Base-by-base conservation (phyloP, 2,329 filamentous ascomycete genomes). In the Hortaea sp. region DNA sequence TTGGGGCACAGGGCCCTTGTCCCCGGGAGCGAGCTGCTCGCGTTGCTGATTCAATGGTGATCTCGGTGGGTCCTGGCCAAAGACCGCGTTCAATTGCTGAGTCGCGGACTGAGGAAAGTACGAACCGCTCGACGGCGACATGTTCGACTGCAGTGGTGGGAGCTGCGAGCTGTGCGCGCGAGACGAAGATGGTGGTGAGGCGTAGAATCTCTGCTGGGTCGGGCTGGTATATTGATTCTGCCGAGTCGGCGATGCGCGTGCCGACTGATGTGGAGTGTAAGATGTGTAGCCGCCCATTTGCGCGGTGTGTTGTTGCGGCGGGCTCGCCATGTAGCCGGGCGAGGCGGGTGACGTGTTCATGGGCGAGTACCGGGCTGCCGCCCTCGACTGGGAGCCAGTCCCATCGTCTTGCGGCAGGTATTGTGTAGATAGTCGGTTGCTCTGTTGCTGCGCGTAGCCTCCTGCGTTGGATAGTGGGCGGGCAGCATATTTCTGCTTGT, bases 351-450 rank as follows among this genome's bases (percentile, higher is more conserved):
- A 88, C 50, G 94, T 72, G 65, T 95, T 90, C 89, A 95, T 95
- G 53, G 90, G 92, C 41, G 90, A 97, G 69, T 97, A 97, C 63
- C 89, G 81, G 65, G 94, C 86, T 49, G 94, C 86, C 47, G 88
- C 87, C 43, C 86, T 76, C 39, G 88, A 92, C 49, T 85, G 81
- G 61, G 90, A 12, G 29, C 42, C 43, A 10, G 10, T 39, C 10
- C 10, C 82, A 29, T 58, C 57, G 12, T 58, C 52, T 41, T 53
- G 53, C 37, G 62, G 54, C 54, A 81, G 68, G 55, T 84, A 85
- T 64, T 90, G 84, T 57, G 88, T 79, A 51, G 78, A 87, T 49
- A 80, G 73, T 56, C 90, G 81, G 60, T 88, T 80, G 45, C 50
- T 41, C 9, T 9, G n/a, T 51, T 48, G 32, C 30, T 40, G 39